Percentiles rank a stretch among this genome's conserved stretches.
phyloP scores from a whole-genome alignment of 768 basidiomycete species.

The Mrakia frigida region DNA sequence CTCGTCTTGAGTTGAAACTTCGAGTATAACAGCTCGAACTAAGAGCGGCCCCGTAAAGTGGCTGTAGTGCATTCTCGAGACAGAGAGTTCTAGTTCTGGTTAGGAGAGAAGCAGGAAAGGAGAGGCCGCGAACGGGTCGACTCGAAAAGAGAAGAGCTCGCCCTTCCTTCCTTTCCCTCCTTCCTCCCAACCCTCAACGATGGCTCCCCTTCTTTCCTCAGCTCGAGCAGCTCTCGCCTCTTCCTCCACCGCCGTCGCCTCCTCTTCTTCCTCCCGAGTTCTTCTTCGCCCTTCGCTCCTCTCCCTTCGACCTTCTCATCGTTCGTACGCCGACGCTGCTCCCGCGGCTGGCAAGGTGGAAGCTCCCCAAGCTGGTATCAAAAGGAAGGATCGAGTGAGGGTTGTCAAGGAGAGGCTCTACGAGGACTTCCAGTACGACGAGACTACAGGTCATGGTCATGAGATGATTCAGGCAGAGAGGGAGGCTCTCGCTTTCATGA shows the following conservation, averaged over 20 bases:
- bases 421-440: slow-evolving; percentile 31
- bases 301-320: not conserved
- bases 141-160: too few species aligned
- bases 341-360: not conserved
- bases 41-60: too few species aligned
- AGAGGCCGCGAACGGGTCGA: too few species aligned
- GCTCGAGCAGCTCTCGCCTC: not conserved
- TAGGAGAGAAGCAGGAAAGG: too few species aligned
- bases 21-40: too few species aligned
- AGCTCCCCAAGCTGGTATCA: not conserved
- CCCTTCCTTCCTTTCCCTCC: not conserved
- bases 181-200: not conserved
- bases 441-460: slow-evolving; percentile 28
- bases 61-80: too few species aligned
- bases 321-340: slow-evolving; percentile 10
- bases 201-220: slow-evolving; percentile 10
- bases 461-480: slow-evolving; percentile 31
- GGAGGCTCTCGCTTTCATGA: slow-evolving; percentile 32
- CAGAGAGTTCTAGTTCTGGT: too few species aligned
- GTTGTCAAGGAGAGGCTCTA: slow-evolving; percentile 9
- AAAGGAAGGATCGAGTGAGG: not conserved
- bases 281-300: not conserved
- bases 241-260: not conserved
- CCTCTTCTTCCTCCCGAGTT: not conserved
- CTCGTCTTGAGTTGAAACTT: too few species aligned